Conservation (phyloP, 23 red algal genomes). For the Gracilaria gracilis region DNA sequence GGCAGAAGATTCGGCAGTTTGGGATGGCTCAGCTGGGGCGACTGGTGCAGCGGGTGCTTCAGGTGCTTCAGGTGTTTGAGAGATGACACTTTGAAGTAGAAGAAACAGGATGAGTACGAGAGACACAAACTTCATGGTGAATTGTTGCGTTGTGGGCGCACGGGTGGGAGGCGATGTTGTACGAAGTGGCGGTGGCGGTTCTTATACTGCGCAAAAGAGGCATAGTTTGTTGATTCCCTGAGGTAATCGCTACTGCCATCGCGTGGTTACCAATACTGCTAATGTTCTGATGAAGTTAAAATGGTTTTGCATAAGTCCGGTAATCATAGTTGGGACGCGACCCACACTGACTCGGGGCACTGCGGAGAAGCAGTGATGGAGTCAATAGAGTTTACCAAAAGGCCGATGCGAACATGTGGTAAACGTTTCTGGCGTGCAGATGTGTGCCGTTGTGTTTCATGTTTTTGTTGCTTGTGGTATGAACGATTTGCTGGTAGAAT, state of each 20-base stretch:
- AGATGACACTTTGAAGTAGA: slow-evolving; percentile 25
- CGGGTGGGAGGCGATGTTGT: background rate
- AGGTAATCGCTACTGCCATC: slow-evolving; percentile 3
- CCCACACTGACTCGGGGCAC: background rate
- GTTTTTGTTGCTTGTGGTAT: background rate
- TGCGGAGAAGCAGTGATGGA: background rate
- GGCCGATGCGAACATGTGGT: slow-evolving; percentile 3
- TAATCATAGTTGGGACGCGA: background rate
- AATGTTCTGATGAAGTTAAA: slow-evolving; percentile 15
- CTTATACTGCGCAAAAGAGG: background rate
- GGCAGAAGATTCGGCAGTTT: slow-evolving; percentile 29
- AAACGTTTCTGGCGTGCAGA: background rate
- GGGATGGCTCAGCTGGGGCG: background rate
- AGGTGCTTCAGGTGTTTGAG: background rate
- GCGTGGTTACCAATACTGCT: slow-evolving; percentile 1
- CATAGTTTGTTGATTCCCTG: slow-evolving; percentile 14
- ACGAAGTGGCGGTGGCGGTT: background rate
- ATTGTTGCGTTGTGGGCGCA: background rate
- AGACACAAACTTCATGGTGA: slow-evolving; percentile 12
- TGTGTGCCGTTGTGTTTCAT: background rate
- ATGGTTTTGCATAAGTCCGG: slow-evolving; percentile 9
- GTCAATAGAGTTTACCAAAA: slow-evolving; percentile 1
- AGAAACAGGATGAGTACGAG: background rate
- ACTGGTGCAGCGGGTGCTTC: background rate
- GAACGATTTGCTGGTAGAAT: background rate